phyloP scores from a whole-genome alignment of 1,284 basidiomycete species.

The Mycosarcoma mackinlayi region DNA sequence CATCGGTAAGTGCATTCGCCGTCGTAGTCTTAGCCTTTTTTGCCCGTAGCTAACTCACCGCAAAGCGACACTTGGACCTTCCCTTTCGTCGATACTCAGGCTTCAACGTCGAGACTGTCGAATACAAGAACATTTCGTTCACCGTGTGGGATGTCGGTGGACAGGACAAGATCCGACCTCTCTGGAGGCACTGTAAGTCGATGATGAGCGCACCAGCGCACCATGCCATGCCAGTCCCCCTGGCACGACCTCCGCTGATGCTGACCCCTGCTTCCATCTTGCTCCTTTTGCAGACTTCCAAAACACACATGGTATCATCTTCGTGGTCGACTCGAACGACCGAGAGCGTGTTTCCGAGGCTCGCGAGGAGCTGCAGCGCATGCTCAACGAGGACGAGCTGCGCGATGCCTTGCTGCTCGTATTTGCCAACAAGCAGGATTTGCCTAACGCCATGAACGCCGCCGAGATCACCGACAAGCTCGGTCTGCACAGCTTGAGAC shows the following conservation, averaged over 20 bases:
- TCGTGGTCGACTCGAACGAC: slow-evolving; percentile 99
- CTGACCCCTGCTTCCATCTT: not conserved
- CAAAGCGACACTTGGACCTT: not conserved
- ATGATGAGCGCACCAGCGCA: not conserved
- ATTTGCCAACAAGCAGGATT: slow-evolving; percentile 99
- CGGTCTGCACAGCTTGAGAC: slow-evolving; percentile 93
- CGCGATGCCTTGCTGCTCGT: slow-evolving; percentile 97
- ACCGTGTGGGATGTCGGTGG: slow-evolving; percentile 99
- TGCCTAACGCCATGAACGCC: slow-evolving; percentile 98
- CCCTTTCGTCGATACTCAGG: slow-evolving; percentile 69
- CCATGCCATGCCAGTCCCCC: too few relatives aligned
- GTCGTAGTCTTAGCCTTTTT: not conserved
- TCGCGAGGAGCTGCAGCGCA: slow-evolving; percentile 98
- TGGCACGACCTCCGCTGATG: not conserved
- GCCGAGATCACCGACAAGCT: slow-evolving; percentile 99
- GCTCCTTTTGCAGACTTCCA: slow-evolving; percentile 82
- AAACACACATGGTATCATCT: slow-evolving; percentile 99
- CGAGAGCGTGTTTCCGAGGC: slow-evolving; percentile 99
- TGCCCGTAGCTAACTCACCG: not conserved
- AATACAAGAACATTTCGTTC: slow-evolving; percentile 99
- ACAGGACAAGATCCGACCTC: slow-evolving; percentile 77
- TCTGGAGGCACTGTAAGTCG: slow-evolving; percentile 97
- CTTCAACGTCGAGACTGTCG: slow-evolving; percentile 91
- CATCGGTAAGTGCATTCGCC: slow-evolving; percentile 74
- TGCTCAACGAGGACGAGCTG: slow-evolving; percentile 99